Conservation (phyloP, 139 green algal genomes). For the Diplosphaera chodatii region DNA sequence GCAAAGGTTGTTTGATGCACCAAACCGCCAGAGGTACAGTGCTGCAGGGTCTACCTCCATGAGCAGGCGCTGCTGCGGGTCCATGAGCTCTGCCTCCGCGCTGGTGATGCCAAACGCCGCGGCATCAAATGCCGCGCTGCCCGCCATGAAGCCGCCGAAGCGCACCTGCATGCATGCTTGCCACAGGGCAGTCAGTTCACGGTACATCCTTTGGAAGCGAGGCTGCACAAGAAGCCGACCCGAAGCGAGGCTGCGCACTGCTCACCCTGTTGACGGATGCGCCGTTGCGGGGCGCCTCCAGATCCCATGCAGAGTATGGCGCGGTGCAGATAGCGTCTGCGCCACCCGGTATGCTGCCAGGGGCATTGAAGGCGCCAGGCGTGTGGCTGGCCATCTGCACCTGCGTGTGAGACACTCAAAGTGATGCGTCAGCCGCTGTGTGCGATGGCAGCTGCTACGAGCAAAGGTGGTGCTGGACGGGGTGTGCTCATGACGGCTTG, state of each 20-base stretch:
- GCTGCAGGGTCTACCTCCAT: slow-evolving; percentile 62
- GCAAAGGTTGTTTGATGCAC: no score
- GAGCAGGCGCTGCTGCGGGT: slow-evolving; percentile 81
- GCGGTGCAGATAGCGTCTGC: neutral
- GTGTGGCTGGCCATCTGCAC: neutral
- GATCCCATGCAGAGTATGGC: slow-evolving; percentile 11
- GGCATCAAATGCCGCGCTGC: slow-evolving; percentile 63
- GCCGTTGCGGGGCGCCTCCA: slow-evolving; percentile 5
- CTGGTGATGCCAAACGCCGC: slow-evolving; percentile 55
- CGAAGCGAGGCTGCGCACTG: no score
- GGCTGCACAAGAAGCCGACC: no score
- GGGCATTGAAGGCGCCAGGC: slow-evolving; percentile 2
- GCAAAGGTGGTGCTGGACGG: no score
- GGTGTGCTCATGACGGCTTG: no score
- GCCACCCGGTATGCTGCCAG: neutral
- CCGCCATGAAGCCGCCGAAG: slow-evolving; percentile 64
- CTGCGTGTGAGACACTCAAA: no score
- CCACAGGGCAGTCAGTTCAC: no score
- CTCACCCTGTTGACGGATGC: neutral
- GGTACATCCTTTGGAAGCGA: no score
- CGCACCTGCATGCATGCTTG: no score
- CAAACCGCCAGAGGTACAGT: no score
- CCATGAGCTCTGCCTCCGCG: slow-evolving; percentile 72
- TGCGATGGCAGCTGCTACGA: no score
- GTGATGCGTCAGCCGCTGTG: no score